Base-by-base conservation (phyloP, 192 early-diverging fungal species). In the Coemansia asiatica region DNA sequence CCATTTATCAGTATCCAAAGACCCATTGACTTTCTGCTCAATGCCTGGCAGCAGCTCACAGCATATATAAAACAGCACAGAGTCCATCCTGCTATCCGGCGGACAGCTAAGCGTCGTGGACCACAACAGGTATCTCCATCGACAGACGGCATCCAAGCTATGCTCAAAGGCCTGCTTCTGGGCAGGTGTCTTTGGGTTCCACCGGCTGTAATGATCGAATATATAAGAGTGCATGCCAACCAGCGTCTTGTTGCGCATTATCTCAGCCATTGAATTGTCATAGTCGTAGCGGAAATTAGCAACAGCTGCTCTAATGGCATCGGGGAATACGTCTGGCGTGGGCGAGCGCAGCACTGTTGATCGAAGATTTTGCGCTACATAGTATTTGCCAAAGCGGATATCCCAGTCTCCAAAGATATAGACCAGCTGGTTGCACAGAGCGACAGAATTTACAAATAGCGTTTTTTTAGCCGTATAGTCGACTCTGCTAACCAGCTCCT, bases 41-140 rank as follows among this genome's bases (percentile, higher is more conserved):
- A 74, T 57, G 0, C 68, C 68, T 0, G 64, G 60, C 10, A 64
- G 53, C 7, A 79, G 46, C 38, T 60, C 53, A 1, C 26, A n/a
- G 36, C 53, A 48, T 10, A 79, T 48, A 44, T 70, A 71, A 23
- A 71, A 74, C 6, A 80, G 12, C 6, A 80, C 64, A 35, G 69
- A 36, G 27, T 80, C 77, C 18, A 80, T 51, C 3, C 77, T 72
- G 21, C n/a, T 65, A n/a, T n/a, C 61, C 2, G 48, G 22, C 5
- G 68, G 72, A 0, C 72, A 58, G 23, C 55, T 26, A n/a, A 74
- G 40, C 64, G 71, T 67, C 0, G 65, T 65, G 65, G 64, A 56
- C 77, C 77, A 80, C 33, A 80, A 35, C 9, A 74, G 50, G 22
- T 74, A 80, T 15, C 71, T 48, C 77, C 77, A 80, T 28, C 66